phyloP scores from a whole-genome alignment of 805 yeast genomes.

The Kuraishia floccosa region DNA sequence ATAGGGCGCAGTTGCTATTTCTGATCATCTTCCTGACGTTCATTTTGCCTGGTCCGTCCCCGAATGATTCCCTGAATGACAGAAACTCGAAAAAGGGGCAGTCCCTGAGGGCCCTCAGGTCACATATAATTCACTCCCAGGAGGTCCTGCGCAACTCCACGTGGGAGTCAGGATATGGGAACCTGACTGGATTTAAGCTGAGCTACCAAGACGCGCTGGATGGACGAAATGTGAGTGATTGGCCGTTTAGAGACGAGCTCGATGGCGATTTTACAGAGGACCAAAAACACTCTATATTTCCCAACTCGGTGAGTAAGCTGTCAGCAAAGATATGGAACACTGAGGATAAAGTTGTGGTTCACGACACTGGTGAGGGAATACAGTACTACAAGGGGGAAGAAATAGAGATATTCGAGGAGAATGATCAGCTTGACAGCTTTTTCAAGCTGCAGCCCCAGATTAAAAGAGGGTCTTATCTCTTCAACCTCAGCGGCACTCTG shows the following conservation, averaged over 20 bases:
- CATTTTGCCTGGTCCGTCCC: conserved; percentile 28
- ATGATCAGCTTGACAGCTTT: background rate
- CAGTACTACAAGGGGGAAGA: background rate
- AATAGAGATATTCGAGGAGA: too few species aligned
- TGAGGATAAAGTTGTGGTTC: conserved; percentile 14
- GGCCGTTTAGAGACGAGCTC: conserved; percentile 36
- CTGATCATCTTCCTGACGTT: conserved; percentile 25
- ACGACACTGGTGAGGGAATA: background rate
- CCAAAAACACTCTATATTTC: conserved; percentile 46
- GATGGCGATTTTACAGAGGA: conserved; percentile 31
- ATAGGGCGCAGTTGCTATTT: conserved; percentile 18
- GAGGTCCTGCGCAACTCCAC: conserved; percentile 25
- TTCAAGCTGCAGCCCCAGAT: background rate
- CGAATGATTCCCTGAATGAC: conserved; percentile 8
- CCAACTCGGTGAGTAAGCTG: conserved; percentile 36
- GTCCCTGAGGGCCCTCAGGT: conserved; percentile 22
- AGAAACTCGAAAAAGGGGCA: conserved; percentile 8
- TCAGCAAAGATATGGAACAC: conserved; percentile 45
- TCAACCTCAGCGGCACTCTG: conserved; percentile 36
- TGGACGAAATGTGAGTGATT: conserved; percentile 33
- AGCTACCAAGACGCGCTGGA: conserved; percentile 48
- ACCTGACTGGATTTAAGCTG: conserved; percentile 60
- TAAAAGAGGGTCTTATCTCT: conserved; percentile 12
- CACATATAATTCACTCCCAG: conserved; percentile 18
- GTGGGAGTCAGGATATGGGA: conserved; percentile 47